Evolutionary conservation across 1,284 basidiomycete genomes (phyloP).

Genomic region (Sanghuangporus baumii): DNA sequence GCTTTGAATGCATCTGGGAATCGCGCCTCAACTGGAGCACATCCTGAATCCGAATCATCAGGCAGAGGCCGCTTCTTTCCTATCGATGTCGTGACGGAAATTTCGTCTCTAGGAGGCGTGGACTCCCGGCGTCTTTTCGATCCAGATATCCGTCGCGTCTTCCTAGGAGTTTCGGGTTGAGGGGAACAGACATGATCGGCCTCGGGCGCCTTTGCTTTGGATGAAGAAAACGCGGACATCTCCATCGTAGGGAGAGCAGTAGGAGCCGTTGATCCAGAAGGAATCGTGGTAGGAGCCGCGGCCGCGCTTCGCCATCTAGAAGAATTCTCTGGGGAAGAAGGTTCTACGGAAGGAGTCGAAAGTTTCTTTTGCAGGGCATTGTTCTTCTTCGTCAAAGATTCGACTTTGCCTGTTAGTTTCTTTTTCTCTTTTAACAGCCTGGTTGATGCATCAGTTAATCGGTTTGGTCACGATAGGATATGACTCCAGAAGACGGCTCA

Average conservation of each 20-base stretch:
- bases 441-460: slow-evolving; percentile 15
- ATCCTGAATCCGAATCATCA: slow-evolving; percentile 10
- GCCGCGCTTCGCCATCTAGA: background rate
- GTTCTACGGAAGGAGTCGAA: background rate
- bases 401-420: slow-evolving; percentile 61
- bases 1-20: slow-evolving; percentile 6
- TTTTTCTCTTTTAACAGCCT: slow-evolving; percentile 77
- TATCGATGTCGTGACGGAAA: slow-evolving; percentile 7
- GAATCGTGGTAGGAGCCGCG: background rate
- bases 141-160: slow-evolving; percentile 1
- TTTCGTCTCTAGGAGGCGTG: slow-evolving; percentile 5
- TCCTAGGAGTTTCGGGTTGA: background rate
- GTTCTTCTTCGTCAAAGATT: slow-evolving; percentile 62
- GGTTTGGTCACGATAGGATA: slow-evolving; percentile 1
- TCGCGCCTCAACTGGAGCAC: slow-evolving; percentile 7
- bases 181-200: background rate
- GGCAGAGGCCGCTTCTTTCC: slow-evolving; percentile 16
- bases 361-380: slow-evolving; percentile 65
- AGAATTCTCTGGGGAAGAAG: slow-evolving; percentile 35
- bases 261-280: background rate
- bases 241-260: slow-evolving; percentile 11
- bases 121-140: slow-evolving; percentile 7
- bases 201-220: slow-evolving; percentile 22
- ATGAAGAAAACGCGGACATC: slow-evolving; percentile 21
- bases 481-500: slow-evolving; percentile 34